Conservation (phyloP, 345 rosid genomes). For the Eucalyptus marginata region DNA sequence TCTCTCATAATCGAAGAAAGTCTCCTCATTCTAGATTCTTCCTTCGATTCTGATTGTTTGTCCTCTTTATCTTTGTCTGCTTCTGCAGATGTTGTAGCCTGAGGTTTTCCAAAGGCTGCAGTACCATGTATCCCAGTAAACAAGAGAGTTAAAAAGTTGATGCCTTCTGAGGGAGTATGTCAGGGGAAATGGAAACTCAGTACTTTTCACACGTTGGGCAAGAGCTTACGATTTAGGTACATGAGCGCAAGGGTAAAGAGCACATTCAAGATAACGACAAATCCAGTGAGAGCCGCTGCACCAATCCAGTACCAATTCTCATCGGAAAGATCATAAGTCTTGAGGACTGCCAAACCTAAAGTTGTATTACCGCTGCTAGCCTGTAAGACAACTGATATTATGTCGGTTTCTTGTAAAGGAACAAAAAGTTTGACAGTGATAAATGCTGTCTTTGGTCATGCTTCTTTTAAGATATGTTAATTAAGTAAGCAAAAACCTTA, state of each 20-base stretch:
- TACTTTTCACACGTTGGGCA: neutral
- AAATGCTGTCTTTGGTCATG: neutral
- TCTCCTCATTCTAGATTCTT: conserved; percentile 17
- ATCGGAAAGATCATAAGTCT: conserved; percentile 22
- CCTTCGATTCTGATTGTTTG: conserved; percentile 7
- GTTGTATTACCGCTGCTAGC: conserved; percentile 12
- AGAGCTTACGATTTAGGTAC: conserved; percentile 54
- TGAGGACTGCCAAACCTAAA: conserved; percentile 49
- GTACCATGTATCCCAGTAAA: conserved; percentile 14
- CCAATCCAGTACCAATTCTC: conserved; percentile 87
- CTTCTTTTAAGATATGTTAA: neutral
- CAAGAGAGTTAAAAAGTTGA: conserved; percentile 4
- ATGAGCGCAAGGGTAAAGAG: conserved; percentile 56
- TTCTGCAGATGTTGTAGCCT: conserved; percentile 59
- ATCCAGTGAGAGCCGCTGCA: conserved; percentile 43
- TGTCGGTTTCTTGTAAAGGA: neutral
- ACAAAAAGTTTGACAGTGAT: neutral
- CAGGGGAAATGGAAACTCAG: neutral
- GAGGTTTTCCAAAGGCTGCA: conserved; percentile 19
- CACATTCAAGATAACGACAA: conserved; percentile 56
- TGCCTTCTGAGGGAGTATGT: neutral
- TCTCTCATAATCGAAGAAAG: conserved; percentile 7
- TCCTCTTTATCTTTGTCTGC: conserved; percentile 17
- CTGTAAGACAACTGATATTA: neutral
- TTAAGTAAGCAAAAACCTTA: neutral